phyloP scores from a whole-genome alignment of 1,139 yeast genomes.

The Suzukiozyma palmioleophila region DNA sequence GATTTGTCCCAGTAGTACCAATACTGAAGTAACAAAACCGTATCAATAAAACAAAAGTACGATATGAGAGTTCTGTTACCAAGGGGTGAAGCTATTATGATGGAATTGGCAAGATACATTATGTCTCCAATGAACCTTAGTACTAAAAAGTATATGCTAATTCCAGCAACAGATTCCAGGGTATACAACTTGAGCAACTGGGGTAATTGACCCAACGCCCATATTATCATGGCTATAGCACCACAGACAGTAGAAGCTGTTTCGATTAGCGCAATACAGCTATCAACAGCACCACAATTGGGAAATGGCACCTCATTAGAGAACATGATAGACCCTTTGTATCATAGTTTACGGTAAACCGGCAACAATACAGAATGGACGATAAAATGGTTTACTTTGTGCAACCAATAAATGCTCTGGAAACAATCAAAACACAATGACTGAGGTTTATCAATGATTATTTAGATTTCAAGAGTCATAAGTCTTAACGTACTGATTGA shows the following conservation, averaged over 20 bases:
- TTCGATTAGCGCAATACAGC: neutral
- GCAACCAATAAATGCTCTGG: no score
- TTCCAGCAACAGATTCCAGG: neutral
- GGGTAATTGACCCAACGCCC: constrained; percentile 3
- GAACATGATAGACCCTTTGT: no score
- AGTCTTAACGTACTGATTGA: no score
- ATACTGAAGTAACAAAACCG: constrained; percentile 60
- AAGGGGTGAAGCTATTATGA: neutral
- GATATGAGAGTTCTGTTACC: constrained; percentile 29
- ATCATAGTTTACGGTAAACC: no score
- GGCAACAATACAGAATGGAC: no score
- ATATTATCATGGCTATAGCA: neutral
- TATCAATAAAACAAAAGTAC: constrained; percentile 71
- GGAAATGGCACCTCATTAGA: no score
- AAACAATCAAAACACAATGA: no score
- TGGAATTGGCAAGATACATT: neutral
- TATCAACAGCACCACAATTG: neutral
- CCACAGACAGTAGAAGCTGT: neutral
- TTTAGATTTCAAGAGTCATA: no score
- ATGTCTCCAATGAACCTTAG: constrained; percentile 2
- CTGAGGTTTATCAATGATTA: no score
- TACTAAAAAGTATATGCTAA: neutral
- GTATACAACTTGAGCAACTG: constrained; percentile 1
- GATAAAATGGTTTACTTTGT: no score
- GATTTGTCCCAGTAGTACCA: constrained; percentile 17